phyloP scores from a whole-genome alignment of 768 basidiomycete species.

The Mycena olivaceomarginata region DNA sequence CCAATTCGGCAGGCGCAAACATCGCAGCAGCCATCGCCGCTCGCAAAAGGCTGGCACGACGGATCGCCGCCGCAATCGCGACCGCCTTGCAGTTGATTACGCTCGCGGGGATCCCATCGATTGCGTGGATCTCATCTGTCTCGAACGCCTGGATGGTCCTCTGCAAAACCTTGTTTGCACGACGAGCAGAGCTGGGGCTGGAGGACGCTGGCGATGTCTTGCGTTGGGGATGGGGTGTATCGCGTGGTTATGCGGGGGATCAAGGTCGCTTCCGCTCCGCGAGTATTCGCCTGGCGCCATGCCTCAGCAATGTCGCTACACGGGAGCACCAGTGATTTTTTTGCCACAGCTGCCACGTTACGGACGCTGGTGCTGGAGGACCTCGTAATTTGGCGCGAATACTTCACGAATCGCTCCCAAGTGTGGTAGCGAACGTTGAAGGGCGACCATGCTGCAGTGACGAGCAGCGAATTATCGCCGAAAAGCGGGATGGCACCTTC shows the following conservation, averaged over 20 bases:
- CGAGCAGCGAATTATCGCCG: neutral
- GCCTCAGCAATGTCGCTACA: neutral
- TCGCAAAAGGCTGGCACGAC: neutral
- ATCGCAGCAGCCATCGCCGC: neutral
- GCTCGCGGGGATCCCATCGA: neutral
- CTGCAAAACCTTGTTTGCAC: neutral
- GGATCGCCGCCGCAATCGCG: constrained; percentile 2
- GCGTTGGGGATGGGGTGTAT: constrained; percentile 5
- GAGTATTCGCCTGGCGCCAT: constrained; percentile 11
- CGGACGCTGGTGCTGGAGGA: neutral
- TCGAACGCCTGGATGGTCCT: constrained; percentile 1
- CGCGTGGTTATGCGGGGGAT: constrained; percentile 1
- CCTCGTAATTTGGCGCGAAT: constrained; percentile 10
- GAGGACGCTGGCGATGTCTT: neutral
- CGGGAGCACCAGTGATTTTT: neutral
- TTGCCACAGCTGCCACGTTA: neutral
- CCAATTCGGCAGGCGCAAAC: constrained; percentile 15
- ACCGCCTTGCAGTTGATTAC: neutral
- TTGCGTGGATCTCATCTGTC: neutral
- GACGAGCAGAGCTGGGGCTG: constrained; percentile 8
- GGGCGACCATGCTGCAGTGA: neutral
- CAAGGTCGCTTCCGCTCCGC: neutral
- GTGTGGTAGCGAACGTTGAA: constrained; percentile 12
- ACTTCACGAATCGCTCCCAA: constrained; percentile 19
- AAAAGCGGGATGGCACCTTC: neutral